phyloP scores from a whole-genome alignment of 176 grass and related monocot genomes.

The Eragrostis nindensis region DNA sequence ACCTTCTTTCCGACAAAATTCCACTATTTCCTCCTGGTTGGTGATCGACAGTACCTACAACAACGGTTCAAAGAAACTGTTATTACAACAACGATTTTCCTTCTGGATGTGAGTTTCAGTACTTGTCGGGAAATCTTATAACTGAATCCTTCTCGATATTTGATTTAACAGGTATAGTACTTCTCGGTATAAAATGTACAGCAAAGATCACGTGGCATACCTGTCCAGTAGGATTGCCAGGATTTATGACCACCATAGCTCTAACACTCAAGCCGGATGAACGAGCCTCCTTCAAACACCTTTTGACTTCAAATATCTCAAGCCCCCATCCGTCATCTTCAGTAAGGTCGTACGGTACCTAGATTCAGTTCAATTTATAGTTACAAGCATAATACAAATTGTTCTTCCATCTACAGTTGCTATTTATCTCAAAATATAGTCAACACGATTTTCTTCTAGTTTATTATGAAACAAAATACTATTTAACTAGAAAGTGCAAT shows the following conservation, averaged over 20 bases:
- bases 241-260: slow-evolving; percentile 79
- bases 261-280: slow-evolving; percentile 60
- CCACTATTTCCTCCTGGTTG: slow-evolving; percentile 71
- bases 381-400: neutral
- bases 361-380: neutral
- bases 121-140: neutral
- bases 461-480: neutral
- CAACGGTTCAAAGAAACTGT: slow-evolving; percentile 28
- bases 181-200: neutral
- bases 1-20: slow-evolving; percentile 79
- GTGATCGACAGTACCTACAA: slow-evolving; percentile 54
- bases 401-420: neutral
- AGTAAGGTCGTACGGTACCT: slow-evolving; percentile 72
- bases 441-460: neutral
- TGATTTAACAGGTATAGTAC: neutral
- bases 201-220: slow-evolving; percentile 20
- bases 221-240: slow-evolving; percentile 83
- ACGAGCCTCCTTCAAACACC: slow-evolving; percentile 60
- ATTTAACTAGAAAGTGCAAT: neutral
- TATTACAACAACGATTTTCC: too few species aligned
- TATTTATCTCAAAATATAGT: neutral
- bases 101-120: neutral
- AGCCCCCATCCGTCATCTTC: slow-evolving; percentile 62
- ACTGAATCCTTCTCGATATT: neutral
- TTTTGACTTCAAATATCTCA: slow-evolving; percentile 75